phyloP scores from a whole-genome alignment of 2,329 filamentous ascomycete genomes.

The Arthrobotrys sinensis region DNA sequence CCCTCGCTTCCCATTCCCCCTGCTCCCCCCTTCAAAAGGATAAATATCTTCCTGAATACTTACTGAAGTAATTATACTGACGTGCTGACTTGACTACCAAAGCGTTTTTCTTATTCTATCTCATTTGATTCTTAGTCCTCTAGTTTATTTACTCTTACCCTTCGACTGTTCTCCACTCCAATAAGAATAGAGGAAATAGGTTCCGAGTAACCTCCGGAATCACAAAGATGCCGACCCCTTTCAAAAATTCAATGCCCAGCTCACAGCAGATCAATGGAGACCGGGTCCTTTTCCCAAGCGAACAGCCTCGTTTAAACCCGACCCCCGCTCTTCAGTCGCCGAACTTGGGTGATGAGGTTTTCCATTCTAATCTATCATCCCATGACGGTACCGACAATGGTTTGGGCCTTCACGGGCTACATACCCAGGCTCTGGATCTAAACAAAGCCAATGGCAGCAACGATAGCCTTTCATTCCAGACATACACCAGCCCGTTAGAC shows the following conservation, averaged over 20 bases:
- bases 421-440: slow-evolving; percentile 21
- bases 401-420: slow-evolving; percentile 49
- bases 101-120: slow-evolving; percentile 22
- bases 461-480: slow-evolving; percentile 26
- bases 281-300: slow-evolving; percentile 55
- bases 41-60: slow-evolving; percentile 3
- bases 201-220: slow-evolving; percentile 23
- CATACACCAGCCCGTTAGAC: slow-evolving; percentile 39
- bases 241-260: slow-evolving; percentile 38
- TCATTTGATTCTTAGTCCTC: background rate
- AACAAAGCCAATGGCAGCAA: slow-evolving; percentile 40
- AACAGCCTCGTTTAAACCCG: slow-evolving; percentile 50
- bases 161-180: background rate
- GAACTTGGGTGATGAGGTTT: slow-evolving; percentile 39
- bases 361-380: slow-evolving; percentile 32
- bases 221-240: slow-evolving; percentile 57
- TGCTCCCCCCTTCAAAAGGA: slow-evolving; percentile 21
- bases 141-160: background rate
- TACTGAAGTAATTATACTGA: background rate
- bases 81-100: slow-evolving; percentile 16
- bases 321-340: slow-evolving; percentile 15
- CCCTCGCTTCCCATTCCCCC: slow-evolving; percentile 23
- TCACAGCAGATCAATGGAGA: slow-evolving; percentile 56
- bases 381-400: slow-evolving; percentile 31
- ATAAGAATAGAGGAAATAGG: background rate